Conservation (phyloP, 2,329 filamentous ascomycete species). For the Venturia pyrina region DNA sequence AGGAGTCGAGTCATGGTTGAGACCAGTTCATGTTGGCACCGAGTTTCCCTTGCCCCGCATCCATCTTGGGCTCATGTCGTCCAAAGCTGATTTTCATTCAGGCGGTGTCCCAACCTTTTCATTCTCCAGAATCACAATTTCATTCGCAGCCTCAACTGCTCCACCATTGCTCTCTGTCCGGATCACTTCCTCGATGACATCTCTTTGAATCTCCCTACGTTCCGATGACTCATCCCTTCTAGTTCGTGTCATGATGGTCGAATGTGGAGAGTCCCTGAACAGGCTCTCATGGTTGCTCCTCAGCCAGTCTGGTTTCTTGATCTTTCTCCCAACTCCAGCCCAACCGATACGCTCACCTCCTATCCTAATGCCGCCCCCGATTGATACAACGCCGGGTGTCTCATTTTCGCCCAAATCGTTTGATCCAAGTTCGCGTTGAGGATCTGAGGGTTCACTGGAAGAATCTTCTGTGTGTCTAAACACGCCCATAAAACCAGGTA, state of each 20-base stretch:
- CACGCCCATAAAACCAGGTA: conserved; percentile 8
- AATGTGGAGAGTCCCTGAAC: not conserved
- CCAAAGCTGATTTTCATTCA: not conserved
- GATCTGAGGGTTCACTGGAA: not conserved
- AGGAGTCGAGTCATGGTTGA: too few relatives aligned
- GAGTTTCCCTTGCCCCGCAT: not conserved
- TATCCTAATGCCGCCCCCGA: not conserved
- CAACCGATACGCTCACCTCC: not conserved
- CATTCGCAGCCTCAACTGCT: not conserved
- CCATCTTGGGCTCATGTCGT: not conserved
- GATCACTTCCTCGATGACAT: not conserved
- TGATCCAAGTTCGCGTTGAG: not conserved
- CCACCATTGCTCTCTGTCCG: not conserved
- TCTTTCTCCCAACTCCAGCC: not conserved
- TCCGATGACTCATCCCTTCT: not conserved
- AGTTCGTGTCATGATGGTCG: not conserved
- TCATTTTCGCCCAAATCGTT: not conserved
- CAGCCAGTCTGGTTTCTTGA: conserved; percentile 9
- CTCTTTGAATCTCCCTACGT: not conserved
- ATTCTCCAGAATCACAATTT: not conserved
- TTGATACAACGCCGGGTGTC: not conserved
- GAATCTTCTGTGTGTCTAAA: conserved; percentile 11
- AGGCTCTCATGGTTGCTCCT: not conserved
- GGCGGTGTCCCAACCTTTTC: not conserved
- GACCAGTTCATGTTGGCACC: too few relatives aligned